Evolutionary conservation across 805 yeast genomes (phyloP), one percentile per base, ranked within the genome.

Genomic region (Gaillardinia entomophila): DNA sequence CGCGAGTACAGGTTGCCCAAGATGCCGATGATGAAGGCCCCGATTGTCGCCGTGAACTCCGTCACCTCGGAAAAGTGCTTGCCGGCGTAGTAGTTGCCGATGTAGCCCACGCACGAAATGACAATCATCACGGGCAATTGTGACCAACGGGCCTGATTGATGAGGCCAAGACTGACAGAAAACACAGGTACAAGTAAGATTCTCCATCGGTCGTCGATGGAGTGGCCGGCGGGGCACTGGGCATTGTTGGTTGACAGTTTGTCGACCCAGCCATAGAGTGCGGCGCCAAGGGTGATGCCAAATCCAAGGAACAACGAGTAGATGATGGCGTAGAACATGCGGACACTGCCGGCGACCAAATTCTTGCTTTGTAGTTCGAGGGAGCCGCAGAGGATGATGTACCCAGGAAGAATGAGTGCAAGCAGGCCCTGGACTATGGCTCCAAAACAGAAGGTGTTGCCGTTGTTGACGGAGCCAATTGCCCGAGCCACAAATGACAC

Each of bases 321-420:
- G 29, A 90, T 87, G 45, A 89, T 82, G 6, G 97, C 97, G 57
- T 90, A 90, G 53, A 90, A 89, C 97, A 90, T 90, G 54, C 97
- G 68, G 32, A 90, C 97, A 1, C 95, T 72, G 0, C 97, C 97
- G 0, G 97, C 95, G 16, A 90, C 96, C 31, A 90, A 53, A 46
- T 86, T 90, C 51, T 90, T 71, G 11, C 95, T 80, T 58, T 90
- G 97, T 27, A 90, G 62, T 49, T 90, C 97, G 35, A 90, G 61
- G 0, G 97, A 84, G 2, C 97, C 97, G 62, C 95, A 83, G 16
- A 90, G 60, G 56, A 90, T 88, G 42, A 89, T 87, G 52, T 88
- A 90, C 0, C 97, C 97, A 0, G 97, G 97, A 32, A 90, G 70
- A 53, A 90, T 90, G 47, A 90, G 66, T 0, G 97, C 96, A 31